Evolutionary conservation across 1,284 basidiomycete species (phyloP).

Genomic region (Trichosporon sp.): DNA sequence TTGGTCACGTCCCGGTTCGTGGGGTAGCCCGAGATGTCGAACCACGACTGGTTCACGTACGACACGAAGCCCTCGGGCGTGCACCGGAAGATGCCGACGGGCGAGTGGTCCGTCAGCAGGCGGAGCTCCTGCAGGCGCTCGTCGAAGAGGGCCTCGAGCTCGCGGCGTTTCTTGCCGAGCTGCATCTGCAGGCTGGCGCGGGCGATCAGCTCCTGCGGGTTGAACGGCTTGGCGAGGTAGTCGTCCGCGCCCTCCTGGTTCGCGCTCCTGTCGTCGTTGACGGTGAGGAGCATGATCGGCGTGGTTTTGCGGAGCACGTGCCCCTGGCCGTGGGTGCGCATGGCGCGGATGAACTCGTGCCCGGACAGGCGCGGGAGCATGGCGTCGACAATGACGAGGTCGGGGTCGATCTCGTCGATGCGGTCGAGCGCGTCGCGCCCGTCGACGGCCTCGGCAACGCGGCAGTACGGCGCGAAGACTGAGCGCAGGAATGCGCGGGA

Average conservation of each 20-base stretch:
- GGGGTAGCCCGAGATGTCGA: conserved; percentile 34
- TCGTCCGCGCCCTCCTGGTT: conserved; percentile 45
- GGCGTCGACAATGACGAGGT: conserved; percentile 50
- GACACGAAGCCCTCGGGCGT: conserved; percentile 34
- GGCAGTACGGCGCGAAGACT: conserved; percentile 47
- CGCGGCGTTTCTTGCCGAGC: conserved; percentile 38
- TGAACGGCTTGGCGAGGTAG: conserved; percentile 46
- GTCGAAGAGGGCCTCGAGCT: conserved; percentile 40
- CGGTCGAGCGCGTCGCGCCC: conserved; percentile 47
- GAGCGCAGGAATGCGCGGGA: conserved; percentile 41
- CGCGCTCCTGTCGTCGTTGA: conserved; percentile 37
- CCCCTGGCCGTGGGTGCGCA: conserved; percentile 24
- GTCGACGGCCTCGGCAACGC: conserved; percentile 48
- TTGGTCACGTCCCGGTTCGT: conserved; percentile 21
- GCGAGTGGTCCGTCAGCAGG: conserved; percentile 39
- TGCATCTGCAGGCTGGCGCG: conserved; percentile 44
- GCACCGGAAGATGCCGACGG: conserved; percentile 44
- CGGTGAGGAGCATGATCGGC: conserved; percentile 42
- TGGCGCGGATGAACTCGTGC: conserved; percentile 29
- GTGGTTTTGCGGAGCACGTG: conserved; percentile 25
- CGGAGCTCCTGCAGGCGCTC: conserved; percentile 43
- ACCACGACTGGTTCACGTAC: conserved; percentile 39
- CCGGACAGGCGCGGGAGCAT: conserved; percentile 49
- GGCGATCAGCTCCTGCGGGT: conserved; percentile 50
- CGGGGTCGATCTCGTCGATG: conserved; percentile 28